phyloP scores from a whole-genome alignment of 139 green algal species.

The Mesostigma viride region DNA sequence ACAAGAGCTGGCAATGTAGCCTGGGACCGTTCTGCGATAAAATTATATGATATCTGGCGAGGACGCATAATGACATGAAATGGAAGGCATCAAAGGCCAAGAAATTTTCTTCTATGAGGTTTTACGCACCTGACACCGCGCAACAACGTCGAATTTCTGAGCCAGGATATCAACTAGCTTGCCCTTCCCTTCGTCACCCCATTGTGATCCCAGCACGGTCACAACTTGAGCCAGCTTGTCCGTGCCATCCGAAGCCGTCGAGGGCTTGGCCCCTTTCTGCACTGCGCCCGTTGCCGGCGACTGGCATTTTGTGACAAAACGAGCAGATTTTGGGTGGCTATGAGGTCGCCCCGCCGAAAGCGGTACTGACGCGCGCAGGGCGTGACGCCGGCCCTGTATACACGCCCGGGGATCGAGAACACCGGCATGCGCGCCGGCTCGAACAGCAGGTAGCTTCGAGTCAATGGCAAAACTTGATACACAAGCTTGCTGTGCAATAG shows the following conservation, averaged over 20 bases:
- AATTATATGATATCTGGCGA: not conserved
- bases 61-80: not conserved
- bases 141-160: slow-evolving; percentile 90
- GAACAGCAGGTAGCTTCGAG: too few species aligned
- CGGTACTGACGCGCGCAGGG: too few species aligned
- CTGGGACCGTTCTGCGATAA: not conserved
- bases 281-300: too few species aligned
- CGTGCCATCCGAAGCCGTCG: not conserved
- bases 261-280: too few species aligned
- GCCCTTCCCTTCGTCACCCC: slow-evolving; percentile 98
- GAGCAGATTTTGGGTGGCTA: too few species aligned
- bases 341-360: too few species aligned
- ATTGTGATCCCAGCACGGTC: slow-evolving; percentile 93
- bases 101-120: not conserved
- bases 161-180: slow-evolving; percentile 98
- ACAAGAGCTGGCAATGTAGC: not conserved
- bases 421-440: too few species aligned
- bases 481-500: too few species aligned
- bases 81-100: not conserved
- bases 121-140: slow-evolving; percentile 67
- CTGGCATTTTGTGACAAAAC: too few species aligned
- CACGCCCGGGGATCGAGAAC: too few species aligned
- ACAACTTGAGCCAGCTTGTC: slow-evolving; percentile 49
- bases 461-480: too few species aligned
- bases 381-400: too few species aligned